Conservation (phyloP, 2,329 filamentous ascomycete genomes). For the Epicoccum nigrum region DNA sequence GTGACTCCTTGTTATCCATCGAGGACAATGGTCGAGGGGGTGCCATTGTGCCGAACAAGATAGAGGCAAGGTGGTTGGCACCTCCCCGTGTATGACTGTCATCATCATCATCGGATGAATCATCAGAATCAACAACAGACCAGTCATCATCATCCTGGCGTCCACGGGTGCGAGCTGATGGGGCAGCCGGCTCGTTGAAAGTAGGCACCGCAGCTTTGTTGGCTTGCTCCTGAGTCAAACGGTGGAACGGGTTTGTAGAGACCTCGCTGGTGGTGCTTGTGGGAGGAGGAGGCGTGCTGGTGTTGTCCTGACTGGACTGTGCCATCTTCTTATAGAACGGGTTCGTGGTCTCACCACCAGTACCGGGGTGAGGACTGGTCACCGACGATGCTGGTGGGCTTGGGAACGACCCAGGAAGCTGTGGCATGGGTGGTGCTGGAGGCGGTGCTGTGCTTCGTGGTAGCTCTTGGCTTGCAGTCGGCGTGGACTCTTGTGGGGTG, state of each 20-base stretch:
- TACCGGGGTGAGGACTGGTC: conserved; percentile 56
- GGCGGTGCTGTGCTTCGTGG: conserved; percentile 53
- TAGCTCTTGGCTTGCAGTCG: conserved; percentile 62
- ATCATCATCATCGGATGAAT: conserved; percentile 70
- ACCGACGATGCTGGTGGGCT: conserved; percentile 57
- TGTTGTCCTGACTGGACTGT: conserved; percentile 65
- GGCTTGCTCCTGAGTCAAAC: conserved; percentile 71
- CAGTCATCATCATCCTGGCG: conserved; percentile 77
- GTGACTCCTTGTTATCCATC: conserved; percentile 70
- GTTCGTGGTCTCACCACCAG: conserved; percentile 83
- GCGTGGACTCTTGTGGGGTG: conserved; percentile 65
- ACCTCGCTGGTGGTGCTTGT: conserved; percentile 55
- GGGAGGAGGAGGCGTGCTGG: conserved; percentile 48
- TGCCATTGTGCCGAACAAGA: conserved; percentile 96
- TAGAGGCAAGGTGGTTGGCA: conserved; percentile 90
- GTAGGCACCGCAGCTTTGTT: conserved; percentile 50
- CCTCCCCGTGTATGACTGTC: conserved; percentile 81
- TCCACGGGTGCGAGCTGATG: conserved; percentile 60
- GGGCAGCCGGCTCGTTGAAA: conserved; percentile 55
- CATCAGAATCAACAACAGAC: conserved; percentile 78
- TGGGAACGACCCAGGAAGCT: conserved; percentile 52
- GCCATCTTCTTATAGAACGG: conserved; percentile 92
- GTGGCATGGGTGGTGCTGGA: conserved; percentile 52
- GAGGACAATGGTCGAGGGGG: conserved; percentile 88
- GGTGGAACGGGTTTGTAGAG: conserved; percentile 92